Percentiles rank a stretch among this genome's conserved stretches.
These are phyloP conservation scores for Malassezia dermatis DNA, from an alignment of 1,284 basidiomycete species.

Conservation along the genomic window DNA sequence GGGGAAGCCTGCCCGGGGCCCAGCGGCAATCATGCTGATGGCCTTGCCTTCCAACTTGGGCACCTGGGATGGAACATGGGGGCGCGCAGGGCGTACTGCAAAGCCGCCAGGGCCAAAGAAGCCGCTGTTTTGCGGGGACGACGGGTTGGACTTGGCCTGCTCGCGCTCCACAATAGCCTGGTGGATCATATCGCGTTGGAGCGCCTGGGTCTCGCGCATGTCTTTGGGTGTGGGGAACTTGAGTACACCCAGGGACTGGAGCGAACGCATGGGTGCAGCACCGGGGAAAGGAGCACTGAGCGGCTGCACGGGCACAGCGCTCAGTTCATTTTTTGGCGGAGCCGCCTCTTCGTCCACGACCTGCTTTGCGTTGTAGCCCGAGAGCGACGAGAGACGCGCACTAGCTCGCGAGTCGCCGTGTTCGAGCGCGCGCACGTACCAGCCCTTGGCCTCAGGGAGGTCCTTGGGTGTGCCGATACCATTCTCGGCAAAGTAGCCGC, in stretches of 20 bases:
- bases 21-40: slow-evolving; percentile 11
- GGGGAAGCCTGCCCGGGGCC: slow-evolving; percentile 10
- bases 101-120: background rate
- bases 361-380: slow-evolving; percentile 20
- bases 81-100: background rate
- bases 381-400: slow-evolving; percentile 58
- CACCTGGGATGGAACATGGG: background rate
- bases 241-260: slow-evolving; percentile 23
- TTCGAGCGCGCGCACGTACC: slow-evolving; percentile 84
- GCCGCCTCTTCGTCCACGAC: slow-evolving; percentile 20
- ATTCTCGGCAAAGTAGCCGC: slow-evolving; percentile 85
- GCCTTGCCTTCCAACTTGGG: background rate
- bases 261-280: slow-evolving; percentile 23
- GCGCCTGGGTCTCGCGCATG: slow-evolving; percentile 40
- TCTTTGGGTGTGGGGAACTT: slow-evolving; percentile 38
- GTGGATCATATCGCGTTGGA: slow-evolving; percentile 33
- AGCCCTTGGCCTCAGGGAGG: slow-evolving; percentile 56
- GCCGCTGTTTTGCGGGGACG: background rate
- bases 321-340: slow-evolving; percentile 22
- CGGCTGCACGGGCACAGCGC: slow-evolving; percentile 30
- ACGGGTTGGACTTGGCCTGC: background rate
- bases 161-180: slow-evolving; percentile 26
- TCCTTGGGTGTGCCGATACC: slow-evolving; percentile 50
- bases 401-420: slow-evolving; percentile 84
- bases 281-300: slow-evolving; percentile 42